Evolutionary conservation across 2,329 filamentous ascomycete species (phyloP).

Genomic region (Thelonectria rubi): DNA sequence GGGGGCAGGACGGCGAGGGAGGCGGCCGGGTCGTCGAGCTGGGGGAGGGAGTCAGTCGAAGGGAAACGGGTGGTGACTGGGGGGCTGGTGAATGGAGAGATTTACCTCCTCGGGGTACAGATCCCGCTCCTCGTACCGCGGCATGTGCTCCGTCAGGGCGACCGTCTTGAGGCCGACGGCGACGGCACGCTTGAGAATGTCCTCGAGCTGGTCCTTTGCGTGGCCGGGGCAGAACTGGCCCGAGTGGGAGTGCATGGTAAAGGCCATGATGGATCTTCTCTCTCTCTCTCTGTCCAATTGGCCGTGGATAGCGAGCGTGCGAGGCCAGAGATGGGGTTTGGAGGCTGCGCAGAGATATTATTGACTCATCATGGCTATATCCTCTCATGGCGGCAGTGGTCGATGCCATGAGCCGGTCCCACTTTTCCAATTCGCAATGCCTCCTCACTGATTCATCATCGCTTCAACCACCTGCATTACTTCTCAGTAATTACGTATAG

Average conservation of each 20-base stretch:
- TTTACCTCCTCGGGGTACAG: slow-evolving; percentile 90
- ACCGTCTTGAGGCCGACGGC: slow-evolving; percentile 81
- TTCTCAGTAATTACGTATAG: not conserved
- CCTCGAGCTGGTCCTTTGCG: slow-evolving; percentile 84
- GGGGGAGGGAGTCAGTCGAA: slow-evolving; percentile 1
- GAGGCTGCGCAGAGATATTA: not conserved
- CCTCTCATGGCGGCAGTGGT: too few species aligned
- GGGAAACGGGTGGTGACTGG: too few species aligned
- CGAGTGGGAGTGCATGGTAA: slow-evolving; percentile 97
- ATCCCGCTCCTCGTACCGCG: slow-evolving; percentile 75
- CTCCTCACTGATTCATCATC: too few species aligned
- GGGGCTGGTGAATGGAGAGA: too few species aligned
- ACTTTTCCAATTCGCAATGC: not conserved
- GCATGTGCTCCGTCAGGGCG: slow-evolving; percentile 95
- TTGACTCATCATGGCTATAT: not conserved
- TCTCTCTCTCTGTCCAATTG: too few species aligned
- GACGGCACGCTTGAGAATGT: slow-evolving; percentile 83
- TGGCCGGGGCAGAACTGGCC: slow-evolving; percentile 96
- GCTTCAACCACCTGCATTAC: not conserved
- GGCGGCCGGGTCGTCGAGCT: slow-evolving; percentile 60
- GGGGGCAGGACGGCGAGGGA: slow-evolving; percentile 59
- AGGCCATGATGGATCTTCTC: slow-evolving; percentile 74
- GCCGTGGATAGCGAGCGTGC: not conserved
- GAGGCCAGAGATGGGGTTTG: not conserved
- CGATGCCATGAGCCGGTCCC: not conserved